Percentiles rank a stretch among this genome's conserved stretches.
Evolutionary conservation across 345 rosid species (phyloP).

Genomic region (Euphorbia peplus): DNA sequence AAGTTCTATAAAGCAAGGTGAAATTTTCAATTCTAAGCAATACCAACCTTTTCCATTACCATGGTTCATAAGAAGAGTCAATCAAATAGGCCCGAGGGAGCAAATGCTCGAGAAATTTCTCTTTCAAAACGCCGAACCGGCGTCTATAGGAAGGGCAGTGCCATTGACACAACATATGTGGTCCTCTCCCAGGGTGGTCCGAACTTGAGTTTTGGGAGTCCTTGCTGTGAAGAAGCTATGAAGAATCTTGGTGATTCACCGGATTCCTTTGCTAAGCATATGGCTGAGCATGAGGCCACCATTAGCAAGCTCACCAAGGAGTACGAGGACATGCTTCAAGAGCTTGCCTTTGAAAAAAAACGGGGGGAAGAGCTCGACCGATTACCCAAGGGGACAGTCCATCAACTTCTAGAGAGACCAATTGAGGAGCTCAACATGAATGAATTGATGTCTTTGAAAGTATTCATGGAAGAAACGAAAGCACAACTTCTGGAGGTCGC

Average conservation of each 20-base stretch:
- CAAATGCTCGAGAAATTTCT: too few relatives aligned
- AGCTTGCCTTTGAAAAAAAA: constrained; percentile 15
- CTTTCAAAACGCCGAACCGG: too few relatives aligned
- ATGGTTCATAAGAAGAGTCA: too few relatives aligned
- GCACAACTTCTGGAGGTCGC: neutral
- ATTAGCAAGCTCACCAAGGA: constrained; percentile 9
- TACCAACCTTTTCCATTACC: neutral
- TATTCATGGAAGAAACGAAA: neutral
- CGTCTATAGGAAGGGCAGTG: constrained; percentile 19
- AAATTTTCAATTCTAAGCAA: neutral
- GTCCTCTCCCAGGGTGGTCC: constrained; percentile 8
- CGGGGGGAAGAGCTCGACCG: neutral
- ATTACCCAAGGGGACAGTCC: neutral
- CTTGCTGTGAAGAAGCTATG: neutral
- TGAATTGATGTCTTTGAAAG: neutral
- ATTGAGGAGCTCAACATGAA: constrained; percentile 12
- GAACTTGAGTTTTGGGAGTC: constrained; percentile 8
- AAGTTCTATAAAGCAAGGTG: constrained; percentile 24
- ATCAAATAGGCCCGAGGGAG: too few relatives aligned
- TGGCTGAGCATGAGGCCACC: constrained; percentile 6
- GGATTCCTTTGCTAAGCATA: neutral
- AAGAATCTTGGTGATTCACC: neutral
- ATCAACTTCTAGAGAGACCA: constrained; percentile 1
- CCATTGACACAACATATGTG: constrained; percentile 15
- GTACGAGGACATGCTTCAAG: neutral